Evolutionary conservation across 495 filamentous ascomycete species (phyloP).

Genomic region (Trichoderma orchidacearum): DNA sequence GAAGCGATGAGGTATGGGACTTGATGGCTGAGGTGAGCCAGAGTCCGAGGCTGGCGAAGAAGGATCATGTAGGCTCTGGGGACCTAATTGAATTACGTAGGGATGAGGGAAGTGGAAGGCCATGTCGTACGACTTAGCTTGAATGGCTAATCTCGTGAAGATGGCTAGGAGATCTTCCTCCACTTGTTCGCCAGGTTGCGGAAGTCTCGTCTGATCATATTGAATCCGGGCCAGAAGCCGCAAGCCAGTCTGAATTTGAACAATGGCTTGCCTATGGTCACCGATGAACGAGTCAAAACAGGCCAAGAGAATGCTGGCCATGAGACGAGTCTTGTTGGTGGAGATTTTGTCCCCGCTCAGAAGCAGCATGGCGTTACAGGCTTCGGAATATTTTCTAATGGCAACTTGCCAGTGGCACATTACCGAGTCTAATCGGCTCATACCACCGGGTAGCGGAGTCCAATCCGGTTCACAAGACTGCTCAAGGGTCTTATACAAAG

Average conservation of each 20-base stretch:
- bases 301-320: constrained; percentile 33
- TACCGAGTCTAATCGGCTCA: constrained; percentile 17
- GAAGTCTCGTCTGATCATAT: constrained; percentile 20
- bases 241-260: constrained; percentile 30
- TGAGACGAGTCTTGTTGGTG: constrained; percentile 28
- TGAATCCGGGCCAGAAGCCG: constrained; percentile 28
- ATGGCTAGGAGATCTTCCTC: constrained; percentile 44
- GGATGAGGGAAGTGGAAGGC: constrained; percentile 46
- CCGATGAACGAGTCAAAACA: constrained; percentile 39
- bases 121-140: constrained; percentile 47
- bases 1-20: constrained; percentile 32
- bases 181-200: constrained; percentile 29
- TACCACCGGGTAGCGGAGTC: constrained; percentile 18
- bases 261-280: constrained; percentile 32
- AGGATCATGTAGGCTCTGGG: constrained; percentile 11
- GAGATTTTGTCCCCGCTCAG: constrained; percentile 17
- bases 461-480: constrained; percentile 35
- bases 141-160: constrained; percentile 42
- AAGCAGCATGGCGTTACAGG: constrained; percentile 19
- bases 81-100: constrained; percentile 36
- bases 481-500: constrained; percentile 47
- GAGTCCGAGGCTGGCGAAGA: constrained; percentile 27
- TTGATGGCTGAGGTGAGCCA: constrained; percentile 25
- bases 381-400: constrained; percentile 29
- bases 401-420: constrained; percentile 29